Evolutionary conservation across 108 stramenopile genomes (phyloP).

Genomic region (Asterionellopsis glacialis): DNA sequence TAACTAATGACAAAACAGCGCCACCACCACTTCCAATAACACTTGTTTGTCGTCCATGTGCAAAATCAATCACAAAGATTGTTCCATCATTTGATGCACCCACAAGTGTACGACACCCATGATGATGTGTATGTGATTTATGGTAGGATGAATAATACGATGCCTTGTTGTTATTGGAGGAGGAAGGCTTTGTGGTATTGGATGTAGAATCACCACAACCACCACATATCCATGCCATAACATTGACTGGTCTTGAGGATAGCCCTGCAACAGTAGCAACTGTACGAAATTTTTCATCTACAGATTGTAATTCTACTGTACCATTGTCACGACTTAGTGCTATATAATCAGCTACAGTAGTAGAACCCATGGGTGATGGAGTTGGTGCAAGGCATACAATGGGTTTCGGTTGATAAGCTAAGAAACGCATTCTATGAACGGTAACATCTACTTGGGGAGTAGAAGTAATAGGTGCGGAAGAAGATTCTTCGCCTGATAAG

Average conservation of each 20-base stretch:
- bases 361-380: slow-evolving; percentile 13
- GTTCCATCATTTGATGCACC: slow-evolving; percentile 78
- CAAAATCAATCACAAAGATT: slow-evolving; percentile 70
- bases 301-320: slow-evolving; percentile 50
- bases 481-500: too few relatives aligned
- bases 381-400: slow-evolving; percentile 56
- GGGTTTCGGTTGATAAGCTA: slow-evolving; percentile 44
- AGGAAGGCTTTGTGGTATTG: neutral
- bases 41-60: slow-evolving; percentile 30
- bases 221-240: slow-evolving; percentile 47
- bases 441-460: slow-evolving; percentile 40
- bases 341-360: slow-evolving; percentile 12
- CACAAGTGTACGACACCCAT: slow-evolving; percentile 35
- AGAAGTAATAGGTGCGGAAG: slow-evolving; percentile 7
- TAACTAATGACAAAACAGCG: slow-evolving; percentile 61
- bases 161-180: slow-evolving; percentile 1
- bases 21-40: slow-evolving; percentile 74
- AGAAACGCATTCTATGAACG: slow-evolving; percentile 72
- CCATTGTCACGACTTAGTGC: slow-evolving; percentile 66
- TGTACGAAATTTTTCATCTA: slow-evolving; percentile 51
- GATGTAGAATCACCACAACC: neutral
- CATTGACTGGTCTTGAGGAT: slow-evolving; percentile 29
- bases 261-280: slow-evolving; percentile 41
- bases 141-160: slow-evolving; percentile 5
- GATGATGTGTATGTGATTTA: slow-evolving; percentile 7